These are phyloP conservation scores for Stentor coeruleus DNA, from an alignment of 73 alveolate genomes.

Conservation along the genomic window DNA sequence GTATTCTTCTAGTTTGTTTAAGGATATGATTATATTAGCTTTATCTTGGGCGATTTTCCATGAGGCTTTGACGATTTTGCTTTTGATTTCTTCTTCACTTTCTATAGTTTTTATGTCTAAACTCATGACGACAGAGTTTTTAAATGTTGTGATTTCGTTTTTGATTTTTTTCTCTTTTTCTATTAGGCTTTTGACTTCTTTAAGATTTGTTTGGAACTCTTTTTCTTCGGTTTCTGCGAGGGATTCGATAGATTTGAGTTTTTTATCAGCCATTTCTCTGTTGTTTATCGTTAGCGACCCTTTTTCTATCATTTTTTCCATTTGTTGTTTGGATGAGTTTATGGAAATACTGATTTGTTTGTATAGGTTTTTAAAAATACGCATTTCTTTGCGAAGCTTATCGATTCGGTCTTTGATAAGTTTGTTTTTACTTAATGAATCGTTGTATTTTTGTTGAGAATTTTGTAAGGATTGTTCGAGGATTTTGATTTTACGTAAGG, in stretches of 20 bases:
- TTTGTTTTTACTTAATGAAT: neutral
- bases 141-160: neutral
- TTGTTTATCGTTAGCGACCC: neutral
- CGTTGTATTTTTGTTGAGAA: conserved; percentile 1
- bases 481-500: conserved; percentile 3
- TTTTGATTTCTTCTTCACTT: neutral
- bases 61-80: neutral
- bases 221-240: conserved; percentile 11
- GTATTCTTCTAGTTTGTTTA: conserved; percentile 2
- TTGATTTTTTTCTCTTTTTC: neutral
- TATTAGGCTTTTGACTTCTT: neutral
- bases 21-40: neutral
- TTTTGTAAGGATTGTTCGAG: neutral
- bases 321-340: neutral
- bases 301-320: neutral
- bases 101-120: neutral
- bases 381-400: neutral
- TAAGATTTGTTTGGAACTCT: neutral
- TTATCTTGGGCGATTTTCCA: conserved; percentile 26
- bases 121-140: neutral
- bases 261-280: neutral
- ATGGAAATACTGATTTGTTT: neutral
- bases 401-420: neutral
- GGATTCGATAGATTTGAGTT: neutral
- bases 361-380: neutral